phyloP scores from a whole-genome alignment of 805 yeast species.

The Candida ficus region DNA sequence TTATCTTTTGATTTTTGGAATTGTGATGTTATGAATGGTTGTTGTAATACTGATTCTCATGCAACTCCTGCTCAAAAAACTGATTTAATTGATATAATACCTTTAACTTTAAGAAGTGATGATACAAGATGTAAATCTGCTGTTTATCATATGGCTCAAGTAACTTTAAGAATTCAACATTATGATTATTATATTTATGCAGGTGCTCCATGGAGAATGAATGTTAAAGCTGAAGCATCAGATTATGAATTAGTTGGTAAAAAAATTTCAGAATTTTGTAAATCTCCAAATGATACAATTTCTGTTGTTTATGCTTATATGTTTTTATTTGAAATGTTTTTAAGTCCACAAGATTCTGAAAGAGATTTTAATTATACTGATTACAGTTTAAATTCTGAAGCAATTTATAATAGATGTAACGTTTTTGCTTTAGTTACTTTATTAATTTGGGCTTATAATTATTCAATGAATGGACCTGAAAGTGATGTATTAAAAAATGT shows the following conservation, averaged over 20 bases:
- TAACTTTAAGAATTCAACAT: conserved; percentile 65
- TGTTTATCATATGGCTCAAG: conserved; percentile 68
- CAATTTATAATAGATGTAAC: conserved; percentile 36
- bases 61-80: conserved; percentile 19
- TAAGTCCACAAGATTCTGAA: conserved; percentile 44
- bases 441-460: conserved; percentile 49
- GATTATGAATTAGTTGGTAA: conserved; percentile 45
- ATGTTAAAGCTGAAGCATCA: conserved; percentile 48
- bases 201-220: conserved; percentile 81
- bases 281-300: conserved; percentile 41
- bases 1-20: conserved; percentile 71
- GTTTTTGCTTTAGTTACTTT: conserved; percentile 28
- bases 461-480: conserved; percentile 44
- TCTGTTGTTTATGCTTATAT: conserved; percentile 58
- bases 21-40: conserved; percentile 35
- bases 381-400: conserved; percentile 49
- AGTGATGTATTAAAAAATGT: conserved; percentile 23
- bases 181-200: conserved; percentile 75
- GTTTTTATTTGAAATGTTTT: conserved; percentile 55
- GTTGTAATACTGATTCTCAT: conserved; percentile 22
- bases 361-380: conserved; percentile 36
- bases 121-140: conserved; percentile 58
- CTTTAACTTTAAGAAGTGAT: conserved; percentile 20
- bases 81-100: conserved; percentile 14
- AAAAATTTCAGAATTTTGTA: conserved; percentile 50